phyloP scores from a whole-genome alignment of 371 early-diverging fungal species.

The Rhizopus stolonifer region DNA sequence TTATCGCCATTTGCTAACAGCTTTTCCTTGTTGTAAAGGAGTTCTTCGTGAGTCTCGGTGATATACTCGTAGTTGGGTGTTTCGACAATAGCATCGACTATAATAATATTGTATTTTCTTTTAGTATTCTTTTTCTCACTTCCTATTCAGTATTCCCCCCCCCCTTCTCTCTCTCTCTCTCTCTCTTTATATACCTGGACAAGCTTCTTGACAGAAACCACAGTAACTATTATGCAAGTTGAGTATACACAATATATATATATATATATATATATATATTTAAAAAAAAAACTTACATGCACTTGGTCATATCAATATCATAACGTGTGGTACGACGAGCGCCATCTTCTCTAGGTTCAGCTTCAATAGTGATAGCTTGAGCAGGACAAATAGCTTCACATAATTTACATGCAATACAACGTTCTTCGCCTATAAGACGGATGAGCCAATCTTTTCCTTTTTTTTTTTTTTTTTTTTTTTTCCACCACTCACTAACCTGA shows the following conservation, averaged over 20 bases:
- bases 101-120: no score
- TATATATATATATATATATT: no score
- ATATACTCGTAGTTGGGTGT: slow-evolving; percentile 96
- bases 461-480: no score
- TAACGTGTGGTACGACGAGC: slow-evolving; percentile 95
- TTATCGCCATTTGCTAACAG: slow-evolving; percentile 96
- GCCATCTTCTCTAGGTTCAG: slow-evolving; percentile 95
- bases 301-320: slow-evolving; percentile 99
- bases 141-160: no score
- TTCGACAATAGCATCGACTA: slow-evolving; percentile 97
- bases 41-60: slow-evolving; percentile 96
- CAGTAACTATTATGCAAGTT: slow-evolving; percentile 80
- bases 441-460: no score
- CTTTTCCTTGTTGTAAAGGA: slow-evolving; percentile 98
- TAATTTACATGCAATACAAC: slow-evolving; percentile 97
- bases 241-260: no score
- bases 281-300: slow-evolving; percentile 72
- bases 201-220: slow-evolving; percentile 93
- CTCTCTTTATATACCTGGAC: slow-evolving; percentile 43
- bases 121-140: no score
- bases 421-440: slow-evolving; percentile 93
- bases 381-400: slow-evolving; percentile 98
- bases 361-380: slow-evolving; percentile 98
- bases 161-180: no score
- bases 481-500: slow-evolving; percentile 79